A percentile compares a stretch with the other conserved stretches of the same genome.
These are phyloP conservation scores for Monosporascus sp. DNA, from an alignment of 2,329 filamentous ascomycete genomes.

Conservation along the genomic window DNA sequence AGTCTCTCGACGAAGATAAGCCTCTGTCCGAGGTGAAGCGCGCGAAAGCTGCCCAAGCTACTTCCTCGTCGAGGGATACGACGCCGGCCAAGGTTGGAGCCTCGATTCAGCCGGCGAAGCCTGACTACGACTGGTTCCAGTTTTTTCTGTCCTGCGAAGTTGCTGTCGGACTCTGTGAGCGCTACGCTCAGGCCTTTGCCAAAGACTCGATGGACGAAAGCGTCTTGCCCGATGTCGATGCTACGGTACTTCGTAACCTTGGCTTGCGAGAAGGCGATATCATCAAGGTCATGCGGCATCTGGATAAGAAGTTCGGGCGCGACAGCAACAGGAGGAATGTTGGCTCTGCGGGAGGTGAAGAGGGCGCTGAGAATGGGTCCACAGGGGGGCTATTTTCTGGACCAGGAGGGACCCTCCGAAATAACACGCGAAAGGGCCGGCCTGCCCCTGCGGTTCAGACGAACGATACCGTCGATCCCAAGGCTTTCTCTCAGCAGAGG, in stretches of 20 bases:
- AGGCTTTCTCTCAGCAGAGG: slow-evolving; percentile 68
- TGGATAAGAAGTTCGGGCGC: slow-evolving; percentile 77
- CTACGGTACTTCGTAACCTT: slow-evolving; percentile 74
- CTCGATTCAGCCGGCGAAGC: slow-evolving; percentile 57
- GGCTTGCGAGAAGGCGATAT: slow-evolving; percentile 97
- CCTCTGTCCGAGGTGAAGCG: slow-evolving; percentile 80
- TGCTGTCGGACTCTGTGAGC: slow-evolving; percentile 85
- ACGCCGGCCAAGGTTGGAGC: slow-evolving; percentile 46
- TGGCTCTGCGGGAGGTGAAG: slow-evolving; percentile 31
- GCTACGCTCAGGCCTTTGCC: slow-evolving; percentile 84
- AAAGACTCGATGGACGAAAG: slow-evolving; percentile 96
- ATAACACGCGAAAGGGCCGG: slow-evolving; percentile 90
- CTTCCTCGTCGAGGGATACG: slow-evolving; percentile 21
- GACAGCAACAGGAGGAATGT: slow-evolving; percentile 48
- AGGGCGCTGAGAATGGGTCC: slow-evolving; percentile 52
- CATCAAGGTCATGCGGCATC: slow-evolving; percentile 83
- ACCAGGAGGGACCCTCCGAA: slow-evolving; percentile 81
- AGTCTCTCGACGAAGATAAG: slow-evolving; percentile 91
- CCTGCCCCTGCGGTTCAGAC: slow-evolving; percentile 83
- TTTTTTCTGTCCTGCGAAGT: slow-evolving; percentile 95
- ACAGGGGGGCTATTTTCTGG: slow-evolving; percentile 79
- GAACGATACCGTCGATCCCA: slow-evolving; percentile 81
- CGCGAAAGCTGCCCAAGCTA: slow-evolving; percentile 33
- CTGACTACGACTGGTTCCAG: slow-evolving; percentile 97
- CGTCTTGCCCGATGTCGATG: slow-evolving; percentile 82